Base-by-base conservation (phyloP, 805 yeast genomes). In the Wickerhamiella dianesei region DNA sequence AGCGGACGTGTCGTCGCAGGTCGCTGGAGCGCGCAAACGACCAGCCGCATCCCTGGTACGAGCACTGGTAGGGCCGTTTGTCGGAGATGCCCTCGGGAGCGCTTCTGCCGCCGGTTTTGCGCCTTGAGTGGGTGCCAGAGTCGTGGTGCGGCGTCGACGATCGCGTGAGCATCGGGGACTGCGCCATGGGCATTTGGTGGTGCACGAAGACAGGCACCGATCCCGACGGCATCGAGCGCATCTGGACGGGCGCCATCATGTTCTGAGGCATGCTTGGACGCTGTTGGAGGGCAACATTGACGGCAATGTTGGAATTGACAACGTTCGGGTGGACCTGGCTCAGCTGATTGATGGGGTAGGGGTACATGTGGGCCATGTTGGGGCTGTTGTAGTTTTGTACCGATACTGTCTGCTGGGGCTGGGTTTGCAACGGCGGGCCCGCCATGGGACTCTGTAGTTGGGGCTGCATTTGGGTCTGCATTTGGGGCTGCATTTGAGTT, bases 1-100 rank as follows among this genome's bases (percentile, higher is more conserved):
- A 77, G 51, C 80, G 72, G 17, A 72, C 53, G 57, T 82, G 89
- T 45, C 89, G 69, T 40, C 82, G 70, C 55, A 79, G 72, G 59
- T 82, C 89, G 44, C 82, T 74, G 46, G 74, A 77, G 40, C 89
- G 68, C 6, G 76, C 72, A 61, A 82, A 82, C 1, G 85, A 69
- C 88, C 89, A 81, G 19, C 63, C 66, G 62, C 89, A 81, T 29
- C 71, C 69, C 2, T 57, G 56, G 35, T 55, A 56, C 1, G 66
- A 52, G 51, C 72, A 68, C 16, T 56, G 54, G 50, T 58, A 67
- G 8, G 41, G 41, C 18, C 41, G 41, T 8, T 13, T 18, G 16
- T 39, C 41, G 16, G 41, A 39, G 32, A 25, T 25, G 12, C 32
- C 32, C 32, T 25, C 32, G 32, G 32, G 32, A 6, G 32, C 32